Base-by-base conservation (phyloP, 331 rosid species). In the Stylosanthes scabra region DNA sequence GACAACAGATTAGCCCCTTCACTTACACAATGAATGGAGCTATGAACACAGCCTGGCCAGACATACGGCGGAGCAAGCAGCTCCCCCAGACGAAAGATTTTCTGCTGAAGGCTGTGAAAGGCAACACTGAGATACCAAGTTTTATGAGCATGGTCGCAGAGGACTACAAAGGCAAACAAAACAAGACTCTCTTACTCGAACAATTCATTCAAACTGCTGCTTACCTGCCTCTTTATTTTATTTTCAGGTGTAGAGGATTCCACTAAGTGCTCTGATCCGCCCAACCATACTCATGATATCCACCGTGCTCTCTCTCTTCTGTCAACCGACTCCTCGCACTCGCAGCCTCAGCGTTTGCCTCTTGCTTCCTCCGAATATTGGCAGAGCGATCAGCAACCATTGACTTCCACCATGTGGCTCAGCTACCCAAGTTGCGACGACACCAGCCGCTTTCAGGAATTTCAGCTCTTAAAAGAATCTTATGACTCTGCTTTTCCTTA, bases 261-360 rank as follows among this genome's bases (percentile, higher is more conserved):
- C 57, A 68, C 80, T 71, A 78, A 73, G 42, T 75, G 82, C 20
- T 63, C 86, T 27, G 84, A 81, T n/a, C n/a, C n/a, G n/a, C n/a
- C n/a, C n/a, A n/a, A n/a, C n/a, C n/a, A n/a, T 42, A 50, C 82
- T 2, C 92, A 76, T 71, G 84, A 86, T 81, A 71, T 84, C 66
- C 81, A 85, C 34, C 78, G 85, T 90, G 97, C 98, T 93, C 97
- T 81, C 98, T 93, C 98, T 93, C 98, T 93, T 93, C 98, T 93
- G 98, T 93, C 98, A 93, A 87, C 89, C 28, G 75, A 77, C 66
- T 82, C 91, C n/a, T n/a, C n/a, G n/a, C n/a, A n/a, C 68, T 51
- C 41, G 15, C 85, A 76, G 37, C 37, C 46, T 66, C 88, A 74
- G 47, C 71, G 65, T 76, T 34, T 79, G 25, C 82, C 87, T 8